Evolutionary conservation across 1,139 yeast species (phyloP).

Genomic region (Pichia kudriavzevii): DNA sequence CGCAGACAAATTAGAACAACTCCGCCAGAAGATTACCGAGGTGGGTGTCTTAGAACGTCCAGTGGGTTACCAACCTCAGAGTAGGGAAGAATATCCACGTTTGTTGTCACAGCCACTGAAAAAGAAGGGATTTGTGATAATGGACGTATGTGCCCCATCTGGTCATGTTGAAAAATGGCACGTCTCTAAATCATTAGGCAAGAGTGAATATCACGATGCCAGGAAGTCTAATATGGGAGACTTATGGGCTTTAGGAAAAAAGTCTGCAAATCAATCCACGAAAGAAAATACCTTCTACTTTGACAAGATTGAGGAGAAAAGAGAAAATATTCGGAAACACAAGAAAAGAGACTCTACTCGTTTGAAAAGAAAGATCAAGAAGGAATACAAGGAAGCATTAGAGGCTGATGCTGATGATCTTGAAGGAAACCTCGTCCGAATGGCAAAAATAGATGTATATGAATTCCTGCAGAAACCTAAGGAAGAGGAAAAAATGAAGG

Average conservation of each 20-base stretch:
- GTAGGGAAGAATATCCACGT: conserved; percentile 58
- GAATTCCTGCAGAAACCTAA: conserved; percentile 22
- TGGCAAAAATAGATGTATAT: conserved; percentile 24
- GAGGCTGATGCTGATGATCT: conserved; percentile 19
- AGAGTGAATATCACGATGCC: conserved; percentile 81
- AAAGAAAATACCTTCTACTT: conserved; percentile 26
- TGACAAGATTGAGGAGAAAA: conserved; percentile 25
- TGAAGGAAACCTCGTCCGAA: conserved; percentile 16
- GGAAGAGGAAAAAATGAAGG: conserved; percentile 19
- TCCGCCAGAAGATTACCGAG: conserved; percentile 11
- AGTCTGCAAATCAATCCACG: conserved; percentile 41
- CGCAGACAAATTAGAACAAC: conserved; percentile 31
- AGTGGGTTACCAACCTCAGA: conserved; percentile 28
- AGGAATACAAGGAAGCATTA: conserved; percentile 21
- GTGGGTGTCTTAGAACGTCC: conserved; percentile 13
- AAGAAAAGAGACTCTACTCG: conserved; percentile 22
- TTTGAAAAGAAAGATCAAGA: conserved; percentile 19
- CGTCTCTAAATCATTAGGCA: conserved; percentile 70
- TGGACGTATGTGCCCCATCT: conserved; percentile 73
- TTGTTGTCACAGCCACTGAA: conserved; percentile 67
- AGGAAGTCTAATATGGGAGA: conserved; percentile 83
- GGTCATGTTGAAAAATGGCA: conserved; percentile 85
- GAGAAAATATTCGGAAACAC: conserved; percentile 19
- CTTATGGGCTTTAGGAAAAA: conserved; percentile 77
- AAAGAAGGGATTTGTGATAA: conserved; percentile 72